Evolutionary conservation across 176 grass and related monocot species (phyloP).

Genomic region (Oryza coarctata): DNA sequence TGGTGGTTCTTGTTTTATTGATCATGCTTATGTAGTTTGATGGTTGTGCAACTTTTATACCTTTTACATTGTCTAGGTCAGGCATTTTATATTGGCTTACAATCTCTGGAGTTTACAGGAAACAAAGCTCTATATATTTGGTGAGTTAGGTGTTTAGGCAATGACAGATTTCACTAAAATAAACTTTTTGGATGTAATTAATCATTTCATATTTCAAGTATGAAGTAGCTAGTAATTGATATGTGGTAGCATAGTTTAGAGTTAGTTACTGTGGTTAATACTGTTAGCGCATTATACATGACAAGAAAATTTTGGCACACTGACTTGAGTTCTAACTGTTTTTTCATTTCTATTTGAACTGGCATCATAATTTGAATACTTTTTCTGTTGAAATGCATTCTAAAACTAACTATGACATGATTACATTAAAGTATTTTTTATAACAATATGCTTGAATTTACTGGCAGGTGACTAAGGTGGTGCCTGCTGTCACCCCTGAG

Average conservation of each 20-base stretch:
- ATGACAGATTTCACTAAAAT: no score
- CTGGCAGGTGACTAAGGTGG: slow-evolving; percentile 73
- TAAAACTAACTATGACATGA: not conserved
- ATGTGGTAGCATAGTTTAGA: not conserved
- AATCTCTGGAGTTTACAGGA: not conserved
- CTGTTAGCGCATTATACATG: not conserved
- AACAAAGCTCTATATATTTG: not conserved
- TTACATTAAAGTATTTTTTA: not conserved
- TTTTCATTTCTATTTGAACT: not conserved
- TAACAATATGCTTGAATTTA: slow-evolving; percentile 16
- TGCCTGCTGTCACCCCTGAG: slow-evolving; percentile 67
- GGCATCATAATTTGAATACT: not conserved
- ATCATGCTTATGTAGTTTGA: not conserved
- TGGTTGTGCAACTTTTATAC: not conserved
- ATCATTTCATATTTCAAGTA: not conserved
- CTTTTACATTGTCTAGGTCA: not conserved
- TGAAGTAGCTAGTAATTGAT: not conserved
- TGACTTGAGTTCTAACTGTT: not conserved
- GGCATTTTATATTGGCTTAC: not conserved
- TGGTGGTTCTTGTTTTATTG: not conserved
- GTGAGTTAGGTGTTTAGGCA: not conserved
- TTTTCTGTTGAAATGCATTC: not conserved
- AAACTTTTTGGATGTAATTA: not conserved
- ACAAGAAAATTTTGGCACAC: not conserved
- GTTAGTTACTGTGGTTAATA: not conserved